Conservation (phyloP, 2,329 filamentous ascomycete genomes). For the Cladorrhinum sp. region DNA sequence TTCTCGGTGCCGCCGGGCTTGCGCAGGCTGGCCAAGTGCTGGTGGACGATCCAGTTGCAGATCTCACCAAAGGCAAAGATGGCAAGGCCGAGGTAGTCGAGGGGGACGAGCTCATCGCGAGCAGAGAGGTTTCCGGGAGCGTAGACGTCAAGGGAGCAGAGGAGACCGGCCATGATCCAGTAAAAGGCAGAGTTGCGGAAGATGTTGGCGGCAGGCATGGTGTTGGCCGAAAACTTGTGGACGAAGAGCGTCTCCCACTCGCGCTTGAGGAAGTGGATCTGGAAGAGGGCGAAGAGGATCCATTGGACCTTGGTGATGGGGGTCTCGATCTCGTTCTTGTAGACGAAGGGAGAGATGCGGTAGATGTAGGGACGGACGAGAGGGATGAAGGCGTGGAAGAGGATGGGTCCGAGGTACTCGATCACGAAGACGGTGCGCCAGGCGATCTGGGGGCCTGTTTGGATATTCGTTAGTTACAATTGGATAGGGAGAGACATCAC, state of each 20-base stretch:
- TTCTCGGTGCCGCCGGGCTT: conserved; percentile 77
- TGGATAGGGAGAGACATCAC: neutral
- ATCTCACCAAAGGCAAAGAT: conserved; percentile 77
- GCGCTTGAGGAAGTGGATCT: conserved; percentile 87
- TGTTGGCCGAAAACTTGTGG: conserved; percentile 90
- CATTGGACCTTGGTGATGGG: conserved; percentile 66
- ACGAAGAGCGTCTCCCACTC: conserved; percentile 92
- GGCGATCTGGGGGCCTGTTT: conserved; percentile 74
- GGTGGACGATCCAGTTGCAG: conserved; percentile 75
- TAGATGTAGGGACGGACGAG: conserved; percentile 72
- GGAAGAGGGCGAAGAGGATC: conserved; percentile 69
- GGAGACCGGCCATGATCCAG: conserved; percentile 78
- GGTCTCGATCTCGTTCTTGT: conserved; percentile 43
- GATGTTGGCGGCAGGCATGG: conserved; percentile 88
- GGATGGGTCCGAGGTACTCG: conserved; percentile 88
- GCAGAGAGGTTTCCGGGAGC: conserved; percentile 68
- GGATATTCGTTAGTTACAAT: neutral
- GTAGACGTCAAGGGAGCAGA: conserved; percentile 85
- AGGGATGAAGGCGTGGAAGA: conserved; percentile 77
- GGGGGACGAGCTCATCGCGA: conserved; percentile 40
- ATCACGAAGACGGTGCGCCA: conserved; percentile 95
- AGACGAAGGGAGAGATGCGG: conserved; percentile 43
- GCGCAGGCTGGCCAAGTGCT: conserved; percentile 73
- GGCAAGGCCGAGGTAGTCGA: conserved; percentile 66
- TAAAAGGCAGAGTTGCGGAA: conserved; percentile 96